Percentiles rank a stretch among this genome's conserved stretches.
These are phyloP conservation scores for Claviceps monticola DNA, from an alignment of 2,329 filamentous ascomycete species.

Conservation along the genomic window DNA sequence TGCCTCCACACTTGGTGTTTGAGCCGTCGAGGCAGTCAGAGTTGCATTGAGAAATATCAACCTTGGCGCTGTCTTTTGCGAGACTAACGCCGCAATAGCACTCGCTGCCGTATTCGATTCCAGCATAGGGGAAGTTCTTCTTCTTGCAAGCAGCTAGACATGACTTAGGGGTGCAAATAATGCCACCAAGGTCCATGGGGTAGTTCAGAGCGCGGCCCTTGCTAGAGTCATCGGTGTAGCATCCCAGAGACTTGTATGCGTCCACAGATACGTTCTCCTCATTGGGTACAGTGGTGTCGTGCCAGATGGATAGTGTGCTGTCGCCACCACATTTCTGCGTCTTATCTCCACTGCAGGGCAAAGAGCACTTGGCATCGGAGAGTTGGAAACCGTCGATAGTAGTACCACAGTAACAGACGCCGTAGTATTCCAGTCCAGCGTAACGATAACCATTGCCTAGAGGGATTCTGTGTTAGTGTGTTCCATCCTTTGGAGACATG, in stretches of 20 bases:
- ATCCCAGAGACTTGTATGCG: constrained; percentile 47
- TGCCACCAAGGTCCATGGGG: constrained; percentile 22
- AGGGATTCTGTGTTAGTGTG: background rate
- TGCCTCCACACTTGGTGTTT: constrained; percentile 29
- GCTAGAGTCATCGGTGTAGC: constrained; percentile 35
- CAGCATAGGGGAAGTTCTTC: constrained; percentile 33
- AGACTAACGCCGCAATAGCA: constrained; percentile 40
- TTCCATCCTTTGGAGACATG: background rate
- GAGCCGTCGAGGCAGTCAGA: constrained; percentile 37
- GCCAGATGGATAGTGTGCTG: constrained; percentile 31
- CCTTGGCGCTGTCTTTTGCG: constrained; percentile 29
- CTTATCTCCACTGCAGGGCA: constrained; percentile 35
- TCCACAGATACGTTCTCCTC: constrained; percentile 29
- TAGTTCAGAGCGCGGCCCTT: constrained; percentile 32
- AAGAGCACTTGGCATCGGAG: constrained; percentile 39
- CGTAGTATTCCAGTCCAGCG: constrained; percentile 37
- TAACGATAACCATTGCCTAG: constrained; percentile 34
- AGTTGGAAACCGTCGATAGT: constrained; percentile 39
- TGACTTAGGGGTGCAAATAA: constrained; percentile 25
- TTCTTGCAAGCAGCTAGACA: constrained; percentile 30
- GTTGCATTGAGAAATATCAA: constrained; percentile 28
- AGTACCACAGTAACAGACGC: constrained; percentile 38
- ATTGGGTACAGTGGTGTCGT: constrained; percentile 33
- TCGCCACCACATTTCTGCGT: constrained; percentile 33
- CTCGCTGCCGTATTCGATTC: constrained; percentile 30